Percentiles rank a stretch among this genome's conserved stretches.
Conservation (phyloP, 495 filamentous ascomycete genomes). For the Penicillium roqueforti region DNA sequence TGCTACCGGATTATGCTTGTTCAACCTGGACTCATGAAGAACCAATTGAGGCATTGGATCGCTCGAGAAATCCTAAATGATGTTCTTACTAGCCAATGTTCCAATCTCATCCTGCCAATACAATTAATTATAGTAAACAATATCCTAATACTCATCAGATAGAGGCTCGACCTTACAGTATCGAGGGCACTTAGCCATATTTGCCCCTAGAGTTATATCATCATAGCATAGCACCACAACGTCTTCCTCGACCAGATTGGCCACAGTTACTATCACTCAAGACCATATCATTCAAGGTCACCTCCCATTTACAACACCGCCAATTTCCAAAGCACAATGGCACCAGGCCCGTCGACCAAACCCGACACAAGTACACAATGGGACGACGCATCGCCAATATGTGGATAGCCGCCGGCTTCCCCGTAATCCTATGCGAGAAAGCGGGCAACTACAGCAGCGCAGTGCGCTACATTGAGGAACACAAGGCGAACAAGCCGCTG, state of each 20-base stretch:
- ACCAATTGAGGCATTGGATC: background rate
- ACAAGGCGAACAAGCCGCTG: slow-evolving; percentile 26
- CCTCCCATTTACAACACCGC: background rate
- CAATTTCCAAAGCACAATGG: slow-evolving; percentile 6
- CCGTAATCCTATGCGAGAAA: slow-evolving; percentile 36
- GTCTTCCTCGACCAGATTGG: background rate
- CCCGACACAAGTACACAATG: slow-evolving; percentile 28
- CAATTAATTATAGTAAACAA: too few species aligned
- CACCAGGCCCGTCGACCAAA: slow-evolving; percentile 14
- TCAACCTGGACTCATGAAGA: background rate
- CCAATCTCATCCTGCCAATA: too few species aligned
- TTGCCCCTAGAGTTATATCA: slow-evolving; percentile 15
- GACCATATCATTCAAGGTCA: background rate
- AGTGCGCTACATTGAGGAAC: slow-evolving; percentile 31
- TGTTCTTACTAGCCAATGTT: too few species aligned
- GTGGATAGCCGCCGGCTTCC: slow-evolving; percentile 30
- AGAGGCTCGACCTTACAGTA: too few species aligned
- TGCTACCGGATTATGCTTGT: slow-evolving; percentile 1
- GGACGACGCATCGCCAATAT: slow-evolving; percentile 36
- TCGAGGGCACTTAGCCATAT: slow-evolving; percentile 6
- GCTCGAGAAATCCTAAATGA: too few species aligned
- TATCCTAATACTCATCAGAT: too few species aligned
- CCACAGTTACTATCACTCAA: background rate
- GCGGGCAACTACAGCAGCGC: slow-evolving; percentile 17
- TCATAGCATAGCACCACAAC: background rate